phyloP scores from a whole-genome alignment of 169 alveolate species.

The Eimeria maxima region DNA sequence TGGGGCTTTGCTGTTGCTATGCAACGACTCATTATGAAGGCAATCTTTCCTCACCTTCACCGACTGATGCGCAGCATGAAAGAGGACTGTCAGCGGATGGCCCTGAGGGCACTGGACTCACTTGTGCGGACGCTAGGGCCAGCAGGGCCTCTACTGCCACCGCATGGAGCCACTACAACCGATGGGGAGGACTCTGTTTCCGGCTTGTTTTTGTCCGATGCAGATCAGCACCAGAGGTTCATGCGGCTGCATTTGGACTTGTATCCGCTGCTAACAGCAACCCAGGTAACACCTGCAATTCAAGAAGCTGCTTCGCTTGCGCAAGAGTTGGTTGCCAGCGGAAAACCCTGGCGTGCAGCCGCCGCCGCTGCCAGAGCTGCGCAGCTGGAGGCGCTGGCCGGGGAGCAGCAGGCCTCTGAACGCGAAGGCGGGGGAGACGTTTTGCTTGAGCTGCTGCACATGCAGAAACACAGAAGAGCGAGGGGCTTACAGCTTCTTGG shows the following conservation, averaged over 20 bases:
- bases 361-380: conserved; percentile 22
- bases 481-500: conserved; percentile 79
- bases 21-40: conserved; percentile 37
- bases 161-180: neutral
- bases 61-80: conserved; percentile 12
- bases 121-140: conserved; percentile 64
- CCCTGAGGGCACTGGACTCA: conserved; percentile 43
- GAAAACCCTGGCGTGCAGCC: conserved; percentile 41
- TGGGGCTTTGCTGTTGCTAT: conserved; percentile 48
- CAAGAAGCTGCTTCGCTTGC: conserved; percentile 51
- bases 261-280: conserved; percentile 44
- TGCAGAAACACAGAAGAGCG: conserved; percentile 82
- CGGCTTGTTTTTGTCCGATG: conserved; percentile 16
- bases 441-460: conserved; percentile 76
- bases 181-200: conserved; percentile 28
- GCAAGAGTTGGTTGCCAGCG: conserved; percentile 65
- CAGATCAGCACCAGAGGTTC: conserved; percentile 53
- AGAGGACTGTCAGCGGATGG: conserved; percentile 56
- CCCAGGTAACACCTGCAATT: conserved; percentile 49
- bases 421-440: conserved; percentile 81
- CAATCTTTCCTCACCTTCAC: conserved; percentile 65
- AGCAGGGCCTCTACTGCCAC: conserved; percentile 73
- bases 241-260: conserved; percentile 68
- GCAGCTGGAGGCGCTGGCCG: conserved; percentile 56
- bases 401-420: conserved; percentile 18